Base-by-base conservation (phyloP, 371 early-diverging fungal species). In the Funneliformis caledonium region DNA sequence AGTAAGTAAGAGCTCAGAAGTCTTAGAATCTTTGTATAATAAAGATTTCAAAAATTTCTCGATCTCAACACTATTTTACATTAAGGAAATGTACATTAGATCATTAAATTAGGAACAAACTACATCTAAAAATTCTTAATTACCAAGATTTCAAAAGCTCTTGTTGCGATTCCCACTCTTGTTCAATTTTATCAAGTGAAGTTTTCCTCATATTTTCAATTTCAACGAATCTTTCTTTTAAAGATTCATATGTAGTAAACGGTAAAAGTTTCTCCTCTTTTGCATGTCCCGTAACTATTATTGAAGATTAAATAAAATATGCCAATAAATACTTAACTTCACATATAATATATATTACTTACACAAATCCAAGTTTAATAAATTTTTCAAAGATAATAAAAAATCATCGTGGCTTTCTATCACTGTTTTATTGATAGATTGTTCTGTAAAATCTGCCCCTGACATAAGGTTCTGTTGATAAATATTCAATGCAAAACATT, bases 311-410 rank as follows among this genome's bases (percentile, higher is more conserved):
- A 3, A 16, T 60, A 8, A 56, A 37, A 56, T 3, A 75, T 2
- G 61, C 33, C 0, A 50, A 33, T 37, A 2, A 48, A 48, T 31
- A 11, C 6, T 26, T 65, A 14, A 65, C 2, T 7, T 48, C 26
- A 31, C 2, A 45, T 72, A 9, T 16, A 9, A 59, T 75, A 60
- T 31, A 50, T 26, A 33, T 22, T 43, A 48, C 75, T 37, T 50
- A 75, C 75, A 14, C 14, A 26, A 26, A 50, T 67, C 78, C 50
- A 78, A 52, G 31, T 50, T 16, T 16, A 50, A 19, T 42, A 78
- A 67, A 47, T 65, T 61, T 59, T 80, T 80, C 22, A 80, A 42
- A 4, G 80, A 72, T 10, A 80, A 42, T 72, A 80, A 69, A 37
- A 80, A 59, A 31, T 22, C 11, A 72, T 80, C 80, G 31, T 60